phyloP scores from a whole-genome alignment of 208 protist species.

The Phytomonas francai region DNA sequence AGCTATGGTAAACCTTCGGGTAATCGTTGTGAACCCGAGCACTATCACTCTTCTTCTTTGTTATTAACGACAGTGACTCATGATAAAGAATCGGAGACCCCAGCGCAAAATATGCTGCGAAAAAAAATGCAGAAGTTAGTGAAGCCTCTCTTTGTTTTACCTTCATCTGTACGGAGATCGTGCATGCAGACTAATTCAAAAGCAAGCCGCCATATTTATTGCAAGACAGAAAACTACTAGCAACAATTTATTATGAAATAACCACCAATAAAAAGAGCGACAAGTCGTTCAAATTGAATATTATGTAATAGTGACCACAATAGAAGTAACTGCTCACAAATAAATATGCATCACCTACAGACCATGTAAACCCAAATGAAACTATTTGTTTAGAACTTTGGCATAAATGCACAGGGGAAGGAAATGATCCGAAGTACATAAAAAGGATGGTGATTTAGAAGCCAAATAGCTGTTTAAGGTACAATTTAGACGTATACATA shows the following conservation, averaged over 20 bases:
- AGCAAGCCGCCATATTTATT: not conserved
- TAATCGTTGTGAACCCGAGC: not conserved
- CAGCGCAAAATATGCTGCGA: not conserved
- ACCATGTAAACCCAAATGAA: not conserved
- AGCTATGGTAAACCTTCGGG: not conserved
- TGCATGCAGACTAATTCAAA: not conserved
- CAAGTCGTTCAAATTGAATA: not conserved
- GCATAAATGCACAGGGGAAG: not conserved
- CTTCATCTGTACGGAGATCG: not conserved
- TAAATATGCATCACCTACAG: not conserved
- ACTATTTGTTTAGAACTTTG: not conserved
- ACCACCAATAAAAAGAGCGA: not conserved
- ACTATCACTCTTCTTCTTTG: not conserved
- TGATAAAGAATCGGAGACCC: not conserved
- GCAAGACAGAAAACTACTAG: not conserved
- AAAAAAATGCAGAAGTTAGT: not conserved
- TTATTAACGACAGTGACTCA: not conserved
- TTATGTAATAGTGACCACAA: not conserved
- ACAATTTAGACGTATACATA: not conserved
- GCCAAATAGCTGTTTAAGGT: not conserved
- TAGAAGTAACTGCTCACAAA: not conserved
- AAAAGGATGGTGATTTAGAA: not conserved
- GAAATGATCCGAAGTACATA: not conserved
- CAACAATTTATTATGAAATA: not conserved
- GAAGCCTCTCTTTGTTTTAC: not conserved